Percentiles rank a stretch among this genome's conserved stretches.
Conservation (phyloP, 495 filamentous ascomycete genomes). For the Trypethelium eluteriae region DNA sequence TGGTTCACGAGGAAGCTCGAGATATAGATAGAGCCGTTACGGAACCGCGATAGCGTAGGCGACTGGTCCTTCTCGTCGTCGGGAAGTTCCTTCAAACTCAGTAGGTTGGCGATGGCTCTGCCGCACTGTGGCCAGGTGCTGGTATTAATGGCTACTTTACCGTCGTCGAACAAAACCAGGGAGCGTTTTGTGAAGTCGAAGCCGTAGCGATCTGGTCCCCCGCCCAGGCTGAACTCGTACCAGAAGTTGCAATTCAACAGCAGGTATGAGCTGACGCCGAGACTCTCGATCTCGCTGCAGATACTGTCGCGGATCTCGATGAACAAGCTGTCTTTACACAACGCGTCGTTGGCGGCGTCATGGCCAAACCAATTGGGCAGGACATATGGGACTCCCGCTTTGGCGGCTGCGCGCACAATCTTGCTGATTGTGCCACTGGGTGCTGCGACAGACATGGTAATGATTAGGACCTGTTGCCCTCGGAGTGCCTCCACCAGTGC, state of each 20-base stretch:
- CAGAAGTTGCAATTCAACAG: slow-evolving; percentile 36
- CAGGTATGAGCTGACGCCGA: slow-evolving; percentile 29
- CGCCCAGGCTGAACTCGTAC: slow-evolving; percentile 43
- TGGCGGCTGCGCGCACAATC: slow-evolving; percentile 48
- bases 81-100: slow-evolving; percentile 37
- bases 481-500: slow-evolving; percentile 14
- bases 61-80: slow-evolving; percentile 36
- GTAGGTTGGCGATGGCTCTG: slow-evolving; percentile 35
- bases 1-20: slow-evolving; percentile 42
- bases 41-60: slow-evolving; percentile 30
- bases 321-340: slow-evolving; percentile 33
- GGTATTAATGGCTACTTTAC: slow-evolving; percentile 31
- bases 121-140: slow-evolving; percentile 39
- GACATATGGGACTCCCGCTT: slow-evolving; percentile 49
- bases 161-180: slow-evolving; percentile 42
- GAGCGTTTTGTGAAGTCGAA: slow-evolving; percentile 36
- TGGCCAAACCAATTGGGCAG: slow-evolving; percentile 50
- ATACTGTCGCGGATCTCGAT: background rate
- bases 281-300: slow-evolving; percentile 32
- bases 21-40: slow-evolving; percentile 38
- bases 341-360: slow-evolving; percentile 34
- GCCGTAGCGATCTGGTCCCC: slow-evolving; percentile 32
- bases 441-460: slow-evolving; percentile 40
- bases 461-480: slow-evolving; percentile 29
- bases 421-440: slow-evolving; percentile 37